A percentile compares a stretch with the other conserved stretches of the same genome.
These are phyloP conservation scores for Nakazawaea pomicola DNA, from an alignment of 805 yeast genomes.

Conservation along the genomic window DNA sequence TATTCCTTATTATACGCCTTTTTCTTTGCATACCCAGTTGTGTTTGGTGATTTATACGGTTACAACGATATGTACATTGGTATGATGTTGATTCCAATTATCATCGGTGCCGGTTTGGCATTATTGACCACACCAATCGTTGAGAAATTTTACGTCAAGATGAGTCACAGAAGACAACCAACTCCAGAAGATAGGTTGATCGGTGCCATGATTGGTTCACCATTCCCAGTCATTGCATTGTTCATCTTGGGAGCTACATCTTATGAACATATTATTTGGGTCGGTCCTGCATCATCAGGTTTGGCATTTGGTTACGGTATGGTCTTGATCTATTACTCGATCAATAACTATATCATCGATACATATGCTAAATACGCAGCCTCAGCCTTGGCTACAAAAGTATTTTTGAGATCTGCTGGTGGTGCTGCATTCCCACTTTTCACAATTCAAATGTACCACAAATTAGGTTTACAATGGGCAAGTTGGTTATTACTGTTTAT, in stretches of 20 bases:
- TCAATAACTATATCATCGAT: constrained; percentile 82
- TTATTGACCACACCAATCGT: constrained; percentile 68
- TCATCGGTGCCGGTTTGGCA: constrained; percentile 80
- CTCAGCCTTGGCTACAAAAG: constrained; percentile 76
- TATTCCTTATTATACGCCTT: constrained; percentile 89
- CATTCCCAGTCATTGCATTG: constrained; percentile 75
- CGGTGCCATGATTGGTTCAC: constrained; percentile 81
- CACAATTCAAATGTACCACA: constrained; percentile 75
- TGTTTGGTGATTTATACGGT: constrained; percentile 71
- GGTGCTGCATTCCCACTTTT: constrained; percentile 86
- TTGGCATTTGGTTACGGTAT: constrained; percentile 57
- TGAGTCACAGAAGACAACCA: constrained; percentile 52
- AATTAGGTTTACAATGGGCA: constrained; percentile 76
- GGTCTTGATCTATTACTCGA: constrained; percentile 54
- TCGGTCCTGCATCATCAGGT: constrained; percentile 57
- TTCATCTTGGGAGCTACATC: constrained; percentile 82
- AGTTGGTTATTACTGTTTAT: constrained; percentile 74
- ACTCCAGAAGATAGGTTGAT: constrained; percentile 76
- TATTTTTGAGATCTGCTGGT: constrained; percentile 73
- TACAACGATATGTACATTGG: constrained; percentile 78
- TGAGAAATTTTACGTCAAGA: constrained; percentile 54
- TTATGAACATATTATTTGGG: constrained; percentile 60
- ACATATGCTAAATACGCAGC: constrained; percentile 82
- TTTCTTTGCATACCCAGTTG: constrained; percentile 93
- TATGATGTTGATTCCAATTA: constrained; percentile 82